phyloP scores from a whole-genome alignment of 139 green algal genomes.

The Chlamydomonas eustigma region DNA sequence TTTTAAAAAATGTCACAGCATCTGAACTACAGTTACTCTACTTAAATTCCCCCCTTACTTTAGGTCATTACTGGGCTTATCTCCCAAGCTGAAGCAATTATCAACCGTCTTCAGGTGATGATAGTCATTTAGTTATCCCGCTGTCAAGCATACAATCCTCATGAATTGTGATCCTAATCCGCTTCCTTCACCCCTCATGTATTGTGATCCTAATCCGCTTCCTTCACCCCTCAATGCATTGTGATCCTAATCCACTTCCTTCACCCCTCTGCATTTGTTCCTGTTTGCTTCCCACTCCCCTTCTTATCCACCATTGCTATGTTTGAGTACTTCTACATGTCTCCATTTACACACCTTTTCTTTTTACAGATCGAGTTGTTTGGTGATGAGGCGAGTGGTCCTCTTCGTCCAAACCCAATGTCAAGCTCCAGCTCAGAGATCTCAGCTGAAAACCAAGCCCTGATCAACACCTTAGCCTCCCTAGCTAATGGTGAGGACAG shows the following conservation, averaged over 20 bases:
- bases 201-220: background rate
- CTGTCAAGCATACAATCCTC: background rate
- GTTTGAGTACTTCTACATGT: background rate
- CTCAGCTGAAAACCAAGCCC: background rate
- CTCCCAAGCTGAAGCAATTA: background rate
- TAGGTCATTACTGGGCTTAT: background rate
- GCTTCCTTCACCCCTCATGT: background rate
- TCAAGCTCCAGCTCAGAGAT: background rate
- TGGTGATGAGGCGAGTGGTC: background rate
- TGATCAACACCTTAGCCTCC: background rate
- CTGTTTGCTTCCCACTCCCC: too few relatives aligned
- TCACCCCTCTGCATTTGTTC: background rate
- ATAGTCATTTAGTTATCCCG: background rate
- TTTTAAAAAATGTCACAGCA: too few relatives aligned
- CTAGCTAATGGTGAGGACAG: conserved; percentile 1
- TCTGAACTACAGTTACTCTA: too few relatives aligned
- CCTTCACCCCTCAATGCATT: background rate
- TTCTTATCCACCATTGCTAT: too few relatives aligned
- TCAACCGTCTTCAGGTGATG: background rate
- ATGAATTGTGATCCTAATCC: background rate
- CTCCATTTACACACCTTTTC: background rate
- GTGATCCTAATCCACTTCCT: background rate
- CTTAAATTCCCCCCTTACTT: too few relatives aligned
- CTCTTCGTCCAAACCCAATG: background rate
- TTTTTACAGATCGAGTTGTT: background rate